Base-by-base conservation (phyloP, 805 yeast species). In the Vanderwaltozyma tropicalis region DNA sequence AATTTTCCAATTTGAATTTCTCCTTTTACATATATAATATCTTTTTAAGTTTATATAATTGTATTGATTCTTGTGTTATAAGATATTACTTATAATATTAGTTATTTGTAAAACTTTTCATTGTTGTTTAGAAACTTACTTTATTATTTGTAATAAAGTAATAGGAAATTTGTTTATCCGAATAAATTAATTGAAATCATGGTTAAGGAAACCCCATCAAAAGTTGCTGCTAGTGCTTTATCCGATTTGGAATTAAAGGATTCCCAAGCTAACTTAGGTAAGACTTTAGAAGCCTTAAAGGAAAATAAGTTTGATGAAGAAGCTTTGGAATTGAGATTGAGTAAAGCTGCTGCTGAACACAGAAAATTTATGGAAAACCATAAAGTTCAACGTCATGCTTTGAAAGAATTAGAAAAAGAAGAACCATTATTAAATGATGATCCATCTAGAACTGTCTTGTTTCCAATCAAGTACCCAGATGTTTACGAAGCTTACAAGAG, bases 401-500 rank as follows among this genome's bases (percentile, higher is more conserved):
- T 89, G 56, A 79, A 79, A 67, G 84, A 68, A 44, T 51, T 74
- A 53, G 96, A 89, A 69, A 74, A 75, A 62, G 82, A 83, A 40
- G 98, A 89, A 72, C 97, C 97, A 1, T 65, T 89, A 54, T 73
- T 89, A 54, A 56, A 61, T 37, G 96, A 86, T 65, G 92, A 89
- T 75, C 76, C 75, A 51, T 76, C 76, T 57, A 79, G 98, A 60
- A 87, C 85, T 55, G 96, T 92, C 37, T 68, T 89, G 43, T 88
- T 88, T 77, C 98, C 98, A 49, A 86, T 89, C 67, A 82, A 84
- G 67, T 92, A 87, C 69, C 89, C 88, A 61, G 97, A 89, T 68
- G 84, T 89, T 62, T 89, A 97, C 97, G 95, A 89, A 65, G 88
- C 94, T 73, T 89, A 89, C 68, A 89, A 89, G 72, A 86, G 89